Evolutionary conservation across 1,139 yeast genomes (phyloP), one percentile per base, ranked within the genome.

Genomic region (Torulaspora globosa): DNA sequence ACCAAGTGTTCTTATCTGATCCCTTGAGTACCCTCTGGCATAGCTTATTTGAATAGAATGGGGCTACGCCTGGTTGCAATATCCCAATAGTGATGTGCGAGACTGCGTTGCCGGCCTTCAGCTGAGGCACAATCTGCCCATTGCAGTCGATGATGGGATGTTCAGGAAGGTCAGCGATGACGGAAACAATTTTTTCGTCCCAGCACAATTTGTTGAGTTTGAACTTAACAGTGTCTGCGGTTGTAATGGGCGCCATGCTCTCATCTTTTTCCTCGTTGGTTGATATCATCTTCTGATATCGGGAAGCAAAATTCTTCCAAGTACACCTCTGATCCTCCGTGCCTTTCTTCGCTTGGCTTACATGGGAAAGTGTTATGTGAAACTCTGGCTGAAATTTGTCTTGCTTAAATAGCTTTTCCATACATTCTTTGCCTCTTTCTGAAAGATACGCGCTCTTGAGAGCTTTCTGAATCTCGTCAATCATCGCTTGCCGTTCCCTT

Each of bases 71-170:
- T 0, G 69, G 66, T 3, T 69, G 59, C 3, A 70, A 63, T 0
- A 88, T 78, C 0, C 94, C 96, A 7, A 90, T 60, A 0, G 98
- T 90, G 26, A 90, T 76, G 63, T 92, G 98, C 0, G 84, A 74
- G 49, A 63, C 61, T 41, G 64, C 60, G 57, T 81, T 85, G 1
- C 75, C 66, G 41, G 66, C 68, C 4, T 48, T 58, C 7, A 73
- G 55, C 0, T 59, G 50, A 1, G 64, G 24, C 1, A 60, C 53
- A 2, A 42, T 41, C 0, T 60, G 53, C 1, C 59, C 64, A 5
- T 53, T 45, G 1, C 54, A 44, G 27, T 69, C 62, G 12, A 47
- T 53, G 6, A 74, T 58, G 11, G 56, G 51, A 6, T 46, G 45
- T 9, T 50, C 40, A 1, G 53, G 33, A 2, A 81, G 53, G 5